Conservation (phyloP, 768 basidiomycete species). For the Pisolithus sp. region DNA sequence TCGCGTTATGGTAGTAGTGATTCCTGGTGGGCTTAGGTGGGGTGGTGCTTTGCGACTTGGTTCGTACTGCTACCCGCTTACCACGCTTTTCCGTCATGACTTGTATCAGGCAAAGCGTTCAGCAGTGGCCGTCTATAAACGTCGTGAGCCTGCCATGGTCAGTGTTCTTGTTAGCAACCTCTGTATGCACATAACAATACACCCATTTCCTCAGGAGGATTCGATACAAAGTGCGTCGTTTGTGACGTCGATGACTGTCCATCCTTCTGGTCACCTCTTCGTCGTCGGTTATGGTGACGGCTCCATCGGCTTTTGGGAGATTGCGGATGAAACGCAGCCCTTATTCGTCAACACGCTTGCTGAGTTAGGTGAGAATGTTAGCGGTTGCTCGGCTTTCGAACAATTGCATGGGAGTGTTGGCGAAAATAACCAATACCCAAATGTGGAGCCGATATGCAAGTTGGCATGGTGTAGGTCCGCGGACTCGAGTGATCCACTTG, state of each 20-base stretch:
- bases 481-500: constrained; percentile 54
- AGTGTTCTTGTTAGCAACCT: constrained; percentile 10
- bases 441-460: constrained; percentile 78
- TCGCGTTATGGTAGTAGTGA: constrained; percentile 1
- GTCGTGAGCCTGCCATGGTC: constrained; percentile 52
- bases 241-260: constrained; percentile 67
- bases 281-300: constrained; percentile 80
- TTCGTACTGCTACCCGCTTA: constrained; percentile 12
- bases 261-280: constrained; percentile 72
- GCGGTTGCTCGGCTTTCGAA: constrained; percentile 46
- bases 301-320: constrained; percentile 75
- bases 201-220: constrained; percentile 41
- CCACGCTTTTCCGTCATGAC: not conserved
- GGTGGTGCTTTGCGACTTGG: constrained; percentile 53
- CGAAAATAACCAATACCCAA: constrained; percentile 9
- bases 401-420: constrained; percentile 14
- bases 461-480: constrained; percentile 78
- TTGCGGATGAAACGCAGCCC: constrained; percentile 71
- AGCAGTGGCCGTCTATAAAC: constrained; percentile 58
- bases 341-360: constrained; percentile 66
- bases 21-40: constrained; percentile 40
- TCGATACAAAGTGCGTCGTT: constrained; percentile 60
- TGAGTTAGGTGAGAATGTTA: constrained; percentile 48
- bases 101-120: constrained; percentile 38
- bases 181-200: not conserved